A percentile compares a stretch with the other conserved stretches of the same genome.
These are phyloP conservation scores for Pleurotus sapidus DNA, from an alignment of 768 basidiomycete species.

Conservation along the genomic window DNA sequence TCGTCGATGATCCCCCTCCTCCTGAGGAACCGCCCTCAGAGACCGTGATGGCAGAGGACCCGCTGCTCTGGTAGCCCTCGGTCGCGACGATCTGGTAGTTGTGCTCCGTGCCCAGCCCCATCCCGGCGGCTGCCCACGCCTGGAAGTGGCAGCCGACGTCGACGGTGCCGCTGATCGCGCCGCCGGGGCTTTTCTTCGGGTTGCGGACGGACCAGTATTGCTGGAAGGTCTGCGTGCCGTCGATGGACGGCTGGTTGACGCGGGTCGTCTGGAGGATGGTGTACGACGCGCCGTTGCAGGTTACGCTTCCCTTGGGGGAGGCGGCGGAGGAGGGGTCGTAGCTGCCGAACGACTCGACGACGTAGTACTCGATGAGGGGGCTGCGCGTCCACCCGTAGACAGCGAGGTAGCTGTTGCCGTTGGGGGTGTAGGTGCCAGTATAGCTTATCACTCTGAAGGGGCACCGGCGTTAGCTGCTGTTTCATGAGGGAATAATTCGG, in stretches of 20 bases:
- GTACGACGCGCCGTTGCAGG: constrained; percentile 39
- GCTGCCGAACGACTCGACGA: constrained; percentile 38
- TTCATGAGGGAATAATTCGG: neutral
- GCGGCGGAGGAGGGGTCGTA: constrained; percentile 34
- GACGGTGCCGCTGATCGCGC: constrained; percentile 28
- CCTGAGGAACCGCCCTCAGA: constrained; percentile 13
- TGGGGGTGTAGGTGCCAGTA: constrained; percentile 31
- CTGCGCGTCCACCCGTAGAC: constrained; percentile 44
- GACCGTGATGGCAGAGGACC: constrained; percentile 25
- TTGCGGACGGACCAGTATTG: constrained; percentile 46
- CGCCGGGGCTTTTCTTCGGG: constrained; percentile 19
- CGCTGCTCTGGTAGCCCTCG: constrained; percentile 42
- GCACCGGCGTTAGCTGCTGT: neutral
- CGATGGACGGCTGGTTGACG: constrained; percentile 38
- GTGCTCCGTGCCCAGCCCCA: constrained; percentile 34
- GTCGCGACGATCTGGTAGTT: constrained; percentile 47
- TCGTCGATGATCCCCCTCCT: constrained; percentile 13
- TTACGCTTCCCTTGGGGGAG: constrained; percentile 33
- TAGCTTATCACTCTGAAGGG: constrained; percentile 30
- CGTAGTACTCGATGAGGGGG: constrained; percentile 47
- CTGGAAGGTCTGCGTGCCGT: constrained; percentile 39
- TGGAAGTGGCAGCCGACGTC: constrained; percentile 38
- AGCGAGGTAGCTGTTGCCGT: constrained; percentile 39
- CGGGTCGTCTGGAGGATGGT: constrained; percentile 35
- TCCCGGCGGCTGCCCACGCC: constrained; percentile 35